Percentiles rank a stretch among this genome's conserved stretches.
Evolutionary conservation across 176 grass and related monocot species (phyloP).

Genomic region (Eleusine coracana): DNA sequence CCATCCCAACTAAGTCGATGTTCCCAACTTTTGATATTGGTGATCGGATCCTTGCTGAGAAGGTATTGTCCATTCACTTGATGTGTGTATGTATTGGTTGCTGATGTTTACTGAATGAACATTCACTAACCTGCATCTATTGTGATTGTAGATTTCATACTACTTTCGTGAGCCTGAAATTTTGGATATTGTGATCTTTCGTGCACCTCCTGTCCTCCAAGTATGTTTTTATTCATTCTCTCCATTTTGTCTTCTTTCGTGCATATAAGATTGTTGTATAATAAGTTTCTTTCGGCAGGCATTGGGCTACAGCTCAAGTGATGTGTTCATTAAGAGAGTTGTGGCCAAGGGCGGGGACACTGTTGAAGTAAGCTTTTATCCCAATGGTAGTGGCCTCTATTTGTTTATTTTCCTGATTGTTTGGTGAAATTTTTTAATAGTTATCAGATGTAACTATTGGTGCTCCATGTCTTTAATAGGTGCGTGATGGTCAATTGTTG

Average conservation of each 20-base stretch:
- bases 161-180: conserved; percentile 80
- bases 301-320: conserved; percentile 75
- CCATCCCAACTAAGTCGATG: conserved; percentile 95
- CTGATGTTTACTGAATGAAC: not conserved
- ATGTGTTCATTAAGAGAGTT: conserved; percentile 98
- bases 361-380: conserved; percentile 88
- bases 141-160: conserved; percentile 73
- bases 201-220: conserved; percentile 65
- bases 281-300: conserved; percentile 40
- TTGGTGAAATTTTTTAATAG: conserved; percentile 10
- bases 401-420: not conserved
- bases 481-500: conserved; percentile 75
- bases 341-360: conserved; percentile 81
- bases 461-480: conserved; percentile 46
- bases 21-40: conserved; percentile 95
- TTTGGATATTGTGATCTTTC: conserved; percentile 92
- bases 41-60: conserved; percentile 91
- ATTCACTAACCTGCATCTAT: not conserved
- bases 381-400: conserved; percentile 48
- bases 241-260: not conserved
- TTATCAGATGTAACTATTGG: conserved; percentile 19
- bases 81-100: conserved; percentile 17
- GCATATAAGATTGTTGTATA: conserved; percentile 3
- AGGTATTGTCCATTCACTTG: conserved; percentile 44
- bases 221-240: conserved; percentile 41